Evolutionary conservation across 441 rosid species (phyloP).

Genomic region (Gossypium trilobum): DNA sequence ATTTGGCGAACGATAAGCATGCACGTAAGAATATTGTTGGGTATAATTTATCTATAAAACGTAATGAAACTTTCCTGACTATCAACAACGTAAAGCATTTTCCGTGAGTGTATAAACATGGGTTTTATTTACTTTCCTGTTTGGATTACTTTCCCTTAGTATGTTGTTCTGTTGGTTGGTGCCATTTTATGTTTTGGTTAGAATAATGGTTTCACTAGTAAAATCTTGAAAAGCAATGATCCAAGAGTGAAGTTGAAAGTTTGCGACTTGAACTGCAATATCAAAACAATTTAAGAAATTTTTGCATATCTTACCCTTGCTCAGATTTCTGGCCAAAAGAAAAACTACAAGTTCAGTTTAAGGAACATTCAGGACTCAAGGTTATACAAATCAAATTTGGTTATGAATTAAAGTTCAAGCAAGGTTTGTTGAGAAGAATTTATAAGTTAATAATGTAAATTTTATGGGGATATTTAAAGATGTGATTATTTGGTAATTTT

Average conservation of each 20-base stretch:
- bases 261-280: neutral
- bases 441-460: neutral
- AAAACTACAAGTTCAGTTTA: neutral
- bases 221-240: neutral
- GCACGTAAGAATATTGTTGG: neutral
- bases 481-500: neutral
- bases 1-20: neutral
- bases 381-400: neutral
- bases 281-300: neutral
- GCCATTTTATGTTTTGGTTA: neutral
- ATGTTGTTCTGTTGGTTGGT: constrained; percentile 5
- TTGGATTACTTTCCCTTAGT: neutral
- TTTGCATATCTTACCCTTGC: neutral
- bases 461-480: neutral
- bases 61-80: neutral
- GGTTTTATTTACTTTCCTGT: neutral
- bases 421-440: neutral
- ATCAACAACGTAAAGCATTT: neutral
- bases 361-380: neutral
- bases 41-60: neutral
- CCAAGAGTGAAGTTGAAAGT: neutral
- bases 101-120: neutral
- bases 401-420: neutral
- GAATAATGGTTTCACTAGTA: neutral
- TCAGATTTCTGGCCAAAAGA: neutral